phyloP scores from a whole-genome alignment of 805 yeast species.

The Ogataea zsoltii region DNA sequence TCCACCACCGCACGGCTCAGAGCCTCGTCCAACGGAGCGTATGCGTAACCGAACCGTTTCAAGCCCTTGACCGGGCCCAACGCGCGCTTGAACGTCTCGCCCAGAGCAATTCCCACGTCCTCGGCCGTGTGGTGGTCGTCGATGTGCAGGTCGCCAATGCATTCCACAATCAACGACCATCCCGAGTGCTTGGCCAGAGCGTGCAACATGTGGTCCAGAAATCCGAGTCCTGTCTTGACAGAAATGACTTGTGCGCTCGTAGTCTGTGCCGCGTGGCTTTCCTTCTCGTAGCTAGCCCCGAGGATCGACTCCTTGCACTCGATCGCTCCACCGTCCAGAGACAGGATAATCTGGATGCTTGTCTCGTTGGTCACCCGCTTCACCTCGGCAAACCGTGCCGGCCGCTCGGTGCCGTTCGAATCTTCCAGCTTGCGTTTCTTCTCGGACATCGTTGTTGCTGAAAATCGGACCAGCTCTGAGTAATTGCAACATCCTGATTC shows the following conservation, averaged over 20 bases:
- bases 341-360: slow-evolving; percentile 80
- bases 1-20: slow-evolving; percentile 95
- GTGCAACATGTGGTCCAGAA: slow-evolving; percentile 95
- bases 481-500: background rate
- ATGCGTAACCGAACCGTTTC: slow-evolving; percentile 88
- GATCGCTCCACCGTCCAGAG: slow-evolving; percentile 83
- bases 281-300: slow-evolving; percentile 21
- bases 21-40: slow-evolving; percentile 97
- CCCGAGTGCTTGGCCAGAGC: slow-evolving; percentile 97
- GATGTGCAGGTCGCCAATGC: slow-evolving; percentile 91
- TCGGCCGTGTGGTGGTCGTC: slow-evolving; percentile 98
- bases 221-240: slow-evolving; percentile 91
- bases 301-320: slow-evolving; percentile 62
- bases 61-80: slow-evolving; percentile 88
- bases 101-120: slow-evolving; percentile 92
- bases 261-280: slow-evolving; percentile 63
- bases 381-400: slow-evolving; percentile 45
- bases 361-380: slow-evolving; percentile 88
- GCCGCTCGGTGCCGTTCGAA: slow-evolving; percentile 12
- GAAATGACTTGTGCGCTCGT: slow-evolving; percentile 72
- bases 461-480: background rate
- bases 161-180: slow-evolving; percentile 88
- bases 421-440: slow-evolving; percentile 21
- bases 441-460: slow-evolving; percentile 13
- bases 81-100: slow-evolving; percentile 85